Base-by-base conservation (phyloP, 23 red algal species). In the Gracilaria domingensis region DNA sequence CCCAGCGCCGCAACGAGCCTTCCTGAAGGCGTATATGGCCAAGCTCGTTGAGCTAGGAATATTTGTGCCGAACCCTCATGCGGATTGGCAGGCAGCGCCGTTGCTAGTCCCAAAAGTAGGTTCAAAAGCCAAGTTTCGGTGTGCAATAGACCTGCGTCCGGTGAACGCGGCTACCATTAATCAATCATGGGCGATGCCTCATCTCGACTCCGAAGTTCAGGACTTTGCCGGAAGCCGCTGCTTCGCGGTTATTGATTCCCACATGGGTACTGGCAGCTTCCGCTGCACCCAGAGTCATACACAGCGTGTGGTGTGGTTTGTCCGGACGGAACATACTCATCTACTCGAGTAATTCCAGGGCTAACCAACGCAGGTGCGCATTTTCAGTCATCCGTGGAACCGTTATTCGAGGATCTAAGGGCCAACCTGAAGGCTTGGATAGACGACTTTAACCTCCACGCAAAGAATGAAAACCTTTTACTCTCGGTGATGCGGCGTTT, bases 171-270 rank as follows among this genome's bases (percentile, higher is more conserved):
- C 80, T 42, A 84, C 30, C 54, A 84, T 65, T 23, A 84, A 84
- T 32, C 54, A 84, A 42, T 34, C 80, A 47, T 84, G 59, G 80
- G 7, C 80, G 11, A 84, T 66, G 80, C 83, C 83, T 37, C 64
- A 87, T 51, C 36, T 87, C 16, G 83, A 74, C n/a, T 87, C 83
- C 9, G 83, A 87, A 57, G 38, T 87, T 25, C 83, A 73, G 40
- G 83, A 74, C 67, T 87, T 87, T 54, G 65, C 62, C 9, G 75
- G 80, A 28, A 84, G 80, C 59, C 12, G 36, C 5, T 84, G 51
- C 80, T 84, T 84, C 30, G 80, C 59, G 24, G 49, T 62, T n/a
- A 65, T 84, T 38, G 80, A 84, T 23, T 84, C 66, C 54, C 66
- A 24, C 60, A 62, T 8, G 54, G 56, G 12, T 84, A 65, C 54